These are phyloP conservation scores for Lactarius deliciosus DNA, from an alignment of 768 basidiomycete genomes.

Conservation along the genomic window DNA sequence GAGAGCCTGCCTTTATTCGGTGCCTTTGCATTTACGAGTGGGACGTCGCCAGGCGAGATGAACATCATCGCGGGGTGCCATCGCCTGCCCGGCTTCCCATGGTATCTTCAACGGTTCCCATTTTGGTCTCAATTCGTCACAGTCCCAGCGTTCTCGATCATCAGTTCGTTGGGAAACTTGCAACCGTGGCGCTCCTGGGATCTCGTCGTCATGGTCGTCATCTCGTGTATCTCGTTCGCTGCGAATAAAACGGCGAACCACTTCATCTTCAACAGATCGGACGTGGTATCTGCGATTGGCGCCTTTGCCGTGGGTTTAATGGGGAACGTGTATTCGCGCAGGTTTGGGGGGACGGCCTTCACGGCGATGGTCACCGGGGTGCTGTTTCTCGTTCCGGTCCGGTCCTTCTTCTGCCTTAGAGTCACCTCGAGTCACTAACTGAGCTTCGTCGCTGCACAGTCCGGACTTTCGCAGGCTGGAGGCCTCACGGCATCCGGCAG, in stretches of 20 bases:
- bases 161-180: conserved; percentile 70
- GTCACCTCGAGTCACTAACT: conserved; percentile 2
- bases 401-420: conserved; percentile 34
- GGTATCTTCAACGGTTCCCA: conserved; percentile 80
- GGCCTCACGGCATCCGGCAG: conserved; percentile 81
- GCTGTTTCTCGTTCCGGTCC: conserved; percentile 77
- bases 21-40: conserved; percentile 64
- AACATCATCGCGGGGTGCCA: conserved; percentile 63
- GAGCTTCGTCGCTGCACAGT: conserved; percentile 42
- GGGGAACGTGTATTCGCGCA: conserved; percentile 75
- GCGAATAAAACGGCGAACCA: conserved; percentile 79
- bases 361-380: conserved; percentile 91
- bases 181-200: conserved; percentile 72
- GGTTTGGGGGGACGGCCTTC: conserved; percentile 82
- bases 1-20: conserved; percentile 48
- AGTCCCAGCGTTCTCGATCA: conserved; percentile 67
- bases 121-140: conserved; percentile 70
- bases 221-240: conserved; percentile 74
- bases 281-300: conserved; percentile 78
- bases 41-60: conserved; percentile 44
- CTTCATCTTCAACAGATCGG: conserved; percentile 78
- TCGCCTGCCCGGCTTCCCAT: conserved; percentile 60
- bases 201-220: conserved; percentile 77
- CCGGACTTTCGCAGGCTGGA: conserved; percentile 80
- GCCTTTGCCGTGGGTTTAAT: conserved; percentile 75